Conservation (phyloP, 352 stramenopile species). For the Phytopythium helicoides region DNA sequence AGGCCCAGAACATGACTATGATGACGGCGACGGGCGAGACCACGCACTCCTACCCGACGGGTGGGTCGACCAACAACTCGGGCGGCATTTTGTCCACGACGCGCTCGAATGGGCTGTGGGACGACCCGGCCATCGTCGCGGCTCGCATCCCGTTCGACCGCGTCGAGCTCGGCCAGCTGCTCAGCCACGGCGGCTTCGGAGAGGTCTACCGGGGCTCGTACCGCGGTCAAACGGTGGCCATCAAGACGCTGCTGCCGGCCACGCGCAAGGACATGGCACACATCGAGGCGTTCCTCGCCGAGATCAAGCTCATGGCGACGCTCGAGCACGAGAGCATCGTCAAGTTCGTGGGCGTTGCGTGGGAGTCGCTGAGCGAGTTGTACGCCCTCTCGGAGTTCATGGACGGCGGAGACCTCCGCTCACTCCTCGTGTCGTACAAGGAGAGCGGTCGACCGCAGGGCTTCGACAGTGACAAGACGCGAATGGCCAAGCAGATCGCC, state of each 20-base stretch:
- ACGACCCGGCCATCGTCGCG: conserved; percentile 32
- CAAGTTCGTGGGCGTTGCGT: conserved; percentile 37
- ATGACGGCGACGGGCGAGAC: conserved; percentile 10
- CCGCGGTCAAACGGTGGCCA: conserved; percentile 28
- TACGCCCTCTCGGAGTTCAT: conserved; percentile 48
- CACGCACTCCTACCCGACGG: conserved; percentile 9
- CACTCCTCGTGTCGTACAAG: conserved; percentile 21
- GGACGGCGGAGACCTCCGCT: conserved; percentile 35
- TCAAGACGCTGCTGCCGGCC: conserved; percentile 36
- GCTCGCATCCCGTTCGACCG: conserved; percentile 33
- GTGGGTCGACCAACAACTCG: conserved; percentile 3
- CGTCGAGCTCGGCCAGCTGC: conserved; percentile 26
- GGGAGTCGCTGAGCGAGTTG: conserved; percentile 41
- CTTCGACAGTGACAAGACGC: conserved; percentile 30
- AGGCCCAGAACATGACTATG: conserved; percentile 6
- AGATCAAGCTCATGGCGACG: conserved; percentile 39
- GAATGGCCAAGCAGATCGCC: conserved; percentile 36
- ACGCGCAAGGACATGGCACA: conserved; percentile 29
- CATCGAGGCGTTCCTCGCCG: conserved; percentile 34
- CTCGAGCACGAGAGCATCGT: conserved; percentile 47
- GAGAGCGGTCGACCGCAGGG: conserved; percentile 10
- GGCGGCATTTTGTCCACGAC: too few relatives aligned
- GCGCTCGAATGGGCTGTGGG: conserved; percentile 24
- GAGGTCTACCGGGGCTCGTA: conserved; percentile 38
- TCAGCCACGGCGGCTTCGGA: conserved; percentile 32